Evolutionary conservation across 2,329 filamentous ascomycete genomes (phyloP).

Genomic region (Geosmithia putterillii): DNA sequence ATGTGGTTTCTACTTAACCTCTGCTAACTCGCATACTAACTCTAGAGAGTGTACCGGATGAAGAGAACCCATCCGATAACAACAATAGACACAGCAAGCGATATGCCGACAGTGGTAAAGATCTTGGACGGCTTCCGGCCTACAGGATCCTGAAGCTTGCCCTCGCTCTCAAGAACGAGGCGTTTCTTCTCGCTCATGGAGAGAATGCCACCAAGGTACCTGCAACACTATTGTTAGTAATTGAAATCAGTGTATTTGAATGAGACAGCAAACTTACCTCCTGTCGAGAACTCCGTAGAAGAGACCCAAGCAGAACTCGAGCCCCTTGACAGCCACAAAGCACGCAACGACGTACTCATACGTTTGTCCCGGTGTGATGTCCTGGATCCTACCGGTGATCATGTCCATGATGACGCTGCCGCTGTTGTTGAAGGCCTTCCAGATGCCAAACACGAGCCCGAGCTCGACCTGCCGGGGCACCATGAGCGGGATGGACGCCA

Average conservation of each 20-base stretch:
- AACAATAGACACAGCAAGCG: constrained; percentile 3
- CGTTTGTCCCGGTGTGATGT: constrained; percentile 10
- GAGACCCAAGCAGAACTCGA: constrained; percentile 13
- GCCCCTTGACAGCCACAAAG: constrained; percentile 11
- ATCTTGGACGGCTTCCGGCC: constrained; percentile 6
- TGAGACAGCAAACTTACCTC: neutral
- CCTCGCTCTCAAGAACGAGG: constrained; percentile 5
- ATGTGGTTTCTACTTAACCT: too few relatives aligned
- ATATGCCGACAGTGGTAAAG: constrained; percentile 4
- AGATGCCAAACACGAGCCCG: constrained; percentile 13
- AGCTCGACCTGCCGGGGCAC: constrained; percentile 10
- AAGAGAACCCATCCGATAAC: constrained; percentile 11
- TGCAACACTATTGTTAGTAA: constrained; percentile 1
- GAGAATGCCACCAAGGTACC: constrained; percentile 7
- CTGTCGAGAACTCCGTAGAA: constrained; percentile 10
- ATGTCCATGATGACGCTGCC: constrained; percentile 14
- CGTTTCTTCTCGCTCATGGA: constrained; percentile 9
- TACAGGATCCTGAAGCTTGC: constrained; percentile 5
- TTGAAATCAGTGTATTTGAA: neutral
- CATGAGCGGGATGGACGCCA: constrained; percentile 12
- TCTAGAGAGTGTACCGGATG: constrained; percentile 4
- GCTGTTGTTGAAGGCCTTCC: constrained; percentile 15
- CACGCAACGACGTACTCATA: constrained; percentile 12
- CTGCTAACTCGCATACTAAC: neutral
- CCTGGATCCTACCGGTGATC: constrained; percentile 12